Percentiles rank a stretch among this genome's conserved stretches.
Evolutionary conservation across 257 asterid genomes (phyloP).

Genomic region (Nicotiana tomentosiformis): DNA sequence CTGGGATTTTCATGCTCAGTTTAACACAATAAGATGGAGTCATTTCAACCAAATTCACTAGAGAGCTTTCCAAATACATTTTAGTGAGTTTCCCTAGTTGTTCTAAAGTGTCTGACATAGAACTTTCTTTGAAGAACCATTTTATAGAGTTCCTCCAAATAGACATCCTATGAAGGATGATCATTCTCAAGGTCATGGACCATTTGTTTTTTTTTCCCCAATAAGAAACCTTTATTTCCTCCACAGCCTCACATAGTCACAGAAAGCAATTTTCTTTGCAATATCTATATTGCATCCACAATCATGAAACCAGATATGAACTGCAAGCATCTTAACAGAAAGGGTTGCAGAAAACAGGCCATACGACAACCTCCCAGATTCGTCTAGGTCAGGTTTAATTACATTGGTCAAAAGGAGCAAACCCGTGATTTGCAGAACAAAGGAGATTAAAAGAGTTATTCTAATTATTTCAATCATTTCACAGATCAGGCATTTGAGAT

Average conservation of each 20-base stretch:
- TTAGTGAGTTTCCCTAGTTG: background rate
- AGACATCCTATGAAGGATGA: background rate
- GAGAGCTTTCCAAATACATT: background rate
- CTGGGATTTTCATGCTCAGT: background rate
- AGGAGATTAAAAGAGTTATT: background rate
- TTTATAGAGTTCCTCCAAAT: background rate
- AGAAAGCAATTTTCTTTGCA: background rate
- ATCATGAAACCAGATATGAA: background rate
- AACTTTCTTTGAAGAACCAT: background rate
- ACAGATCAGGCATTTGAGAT: background rate
- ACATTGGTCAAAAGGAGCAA: background rate
- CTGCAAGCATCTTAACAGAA: background rate
- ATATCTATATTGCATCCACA: background rate
- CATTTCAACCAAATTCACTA: background rate
- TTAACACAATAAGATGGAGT: background rate
- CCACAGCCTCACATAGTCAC: background rate
- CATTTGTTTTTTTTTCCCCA: background rate
- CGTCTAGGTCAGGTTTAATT: background rate
- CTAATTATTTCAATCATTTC: background rate
- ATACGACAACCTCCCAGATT: background rate
- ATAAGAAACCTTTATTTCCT: background rate
- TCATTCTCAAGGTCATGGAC: background rate
- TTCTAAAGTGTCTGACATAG: background rate
- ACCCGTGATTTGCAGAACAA: background rate
- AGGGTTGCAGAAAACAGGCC: background rate